Base-by-base conservation (phyloP, 768 basidiomycete genomes). In the Amanita molliuscula region DNA sequence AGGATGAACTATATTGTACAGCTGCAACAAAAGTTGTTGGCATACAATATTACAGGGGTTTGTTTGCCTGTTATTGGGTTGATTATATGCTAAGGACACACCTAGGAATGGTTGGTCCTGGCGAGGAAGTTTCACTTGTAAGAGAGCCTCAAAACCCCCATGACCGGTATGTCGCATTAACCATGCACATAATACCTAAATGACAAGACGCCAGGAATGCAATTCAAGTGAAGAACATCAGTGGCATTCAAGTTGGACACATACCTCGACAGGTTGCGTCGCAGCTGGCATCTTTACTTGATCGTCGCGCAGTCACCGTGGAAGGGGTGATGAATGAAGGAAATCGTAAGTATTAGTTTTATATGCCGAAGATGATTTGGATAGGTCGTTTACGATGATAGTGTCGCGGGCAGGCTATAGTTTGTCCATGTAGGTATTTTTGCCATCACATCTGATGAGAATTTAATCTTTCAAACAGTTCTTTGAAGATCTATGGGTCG, bases 141-240 rank as follows among this genome's bases (percentile, higher is more conserved):
- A 67, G 88, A 56, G 77, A 91, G 59, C 85, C 88, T 0, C 53
- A 60, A 0, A 91, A 91, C 59, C 53, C 23, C 38, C 84, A 82
- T 59, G 91, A 93, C 52, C 68, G 71, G 85, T 82, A n/a, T 3
- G 29, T 16, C 7, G 57, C 36, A 64, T 56, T 21, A 25, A 23
- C 9, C 6, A 7, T 7, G 21, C 11, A 41, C 36, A 15, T 18
- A 31, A 33, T 10, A 31, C 4, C 10, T 47, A 34, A 16, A 23
- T 33, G 6, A 49, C 16, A 29, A 15, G 16, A 47, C 10, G 23
- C 49, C 42, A 88, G 84, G 25, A 88, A 89, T 62, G 84, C 86
- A 1, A 82, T 90, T 21, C 78, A 88, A 68, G 89, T 93, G 23
- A 72, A 77, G 60, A 94, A 94, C 59, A 89, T 91, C 36, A 70